A percentile compares a stretch with the other conserved stretches of the same genome.
phyloP scores from a whole-genome alignment of 805 yeast species.

The Kazachstania psychrophila region DNA sequence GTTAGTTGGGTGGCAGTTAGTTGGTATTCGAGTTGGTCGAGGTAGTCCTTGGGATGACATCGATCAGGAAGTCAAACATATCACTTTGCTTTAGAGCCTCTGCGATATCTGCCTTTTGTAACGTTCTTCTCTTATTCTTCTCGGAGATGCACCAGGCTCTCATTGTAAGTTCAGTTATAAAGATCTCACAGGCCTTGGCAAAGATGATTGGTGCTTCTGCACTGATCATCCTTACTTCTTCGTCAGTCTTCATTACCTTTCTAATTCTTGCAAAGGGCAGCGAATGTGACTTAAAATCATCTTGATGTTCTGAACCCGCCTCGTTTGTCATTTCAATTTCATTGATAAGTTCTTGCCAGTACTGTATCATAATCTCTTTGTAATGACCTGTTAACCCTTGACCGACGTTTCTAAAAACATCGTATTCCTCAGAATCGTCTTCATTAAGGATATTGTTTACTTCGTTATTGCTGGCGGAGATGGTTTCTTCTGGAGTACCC shows the following conservation, averaged over 20 bases:
- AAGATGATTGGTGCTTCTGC: constrained; percentile 97
- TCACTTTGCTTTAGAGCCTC: constrained; percentile 91
- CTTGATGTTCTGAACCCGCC: constrained; percentile 49
- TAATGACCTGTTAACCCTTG: constrained; percentile 81
- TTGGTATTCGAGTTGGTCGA: constrained; percentile 39
- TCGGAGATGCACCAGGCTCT: constrained; percentile 99
- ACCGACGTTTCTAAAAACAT: constrained; percentile 81
- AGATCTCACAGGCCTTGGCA: constrained; percentile 96
- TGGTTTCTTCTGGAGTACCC: neutral
- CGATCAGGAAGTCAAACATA: constrained; percentile 95
- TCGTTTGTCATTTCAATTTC: constrained; percentile 52
- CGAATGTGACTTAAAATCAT: constrained; percentile 89
- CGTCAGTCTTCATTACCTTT: constrained; percentile 96
- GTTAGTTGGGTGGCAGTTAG: neutral
- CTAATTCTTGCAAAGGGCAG: constrained; percentile 93
- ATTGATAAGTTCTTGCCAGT: constrained; percentile 95
- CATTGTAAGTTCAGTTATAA: constrained; percentile 95
- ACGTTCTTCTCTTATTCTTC: constrained; percentile 86
- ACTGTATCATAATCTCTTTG: constrained; percentile 83
- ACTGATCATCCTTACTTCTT: constrained; percentile 92
- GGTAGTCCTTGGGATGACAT: constrained; percentile 84
- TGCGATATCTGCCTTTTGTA: constrained; percentile 90
- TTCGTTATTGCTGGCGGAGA: neutral
- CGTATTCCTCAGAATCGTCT: constrained; percentile 29
- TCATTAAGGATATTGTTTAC: neutral